Percentiles rank a stretch among this genome's conserved stretches.
Evolutionary conservation across 345 rosid genomes (phyloP).

Genomic region (Aegle marmelos): DNA sequence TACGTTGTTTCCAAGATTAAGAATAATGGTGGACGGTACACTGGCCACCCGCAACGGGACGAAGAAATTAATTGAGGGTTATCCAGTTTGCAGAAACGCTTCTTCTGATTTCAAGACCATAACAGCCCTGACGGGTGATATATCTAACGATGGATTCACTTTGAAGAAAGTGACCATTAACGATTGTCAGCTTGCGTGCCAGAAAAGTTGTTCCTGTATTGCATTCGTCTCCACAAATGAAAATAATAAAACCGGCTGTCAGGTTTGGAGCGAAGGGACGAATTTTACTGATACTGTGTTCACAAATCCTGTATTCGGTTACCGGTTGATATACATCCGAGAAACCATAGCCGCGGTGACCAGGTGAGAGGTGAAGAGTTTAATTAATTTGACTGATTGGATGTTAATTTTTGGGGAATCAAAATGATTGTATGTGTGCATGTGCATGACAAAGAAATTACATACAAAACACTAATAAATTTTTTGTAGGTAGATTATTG

Average conservation of each 20-base stretch:
- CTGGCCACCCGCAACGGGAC: not conserved
- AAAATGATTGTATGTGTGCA: too few species aligned
- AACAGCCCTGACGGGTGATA: not conserved
- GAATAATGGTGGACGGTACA: not conserved
- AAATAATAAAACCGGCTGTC: constrained; percentile 10
- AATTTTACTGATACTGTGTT: not conserved
- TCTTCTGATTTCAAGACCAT: not conserved
- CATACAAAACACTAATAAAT: too few species aligned
- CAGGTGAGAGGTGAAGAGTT: not conserved
- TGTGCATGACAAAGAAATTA: not conserved
- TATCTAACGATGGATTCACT: not conserved
- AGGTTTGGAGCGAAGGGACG: constrained; percentile 14
- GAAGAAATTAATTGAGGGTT: not conserved
- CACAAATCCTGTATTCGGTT: not conserved
- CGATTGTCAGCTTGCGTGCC: constrained; percentile 17
- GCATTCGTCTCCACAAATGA: constrained; percentile 18
- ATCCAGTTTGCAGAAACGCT: not conserved
- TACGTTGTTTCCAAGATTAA: not conserved
- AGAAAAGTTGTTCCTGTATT: constrained; percentile 20
- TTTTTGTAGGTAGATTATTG: too few species aligned
- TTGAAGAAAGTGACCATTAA: not conserved
- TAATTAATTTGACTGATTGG: not conserved
- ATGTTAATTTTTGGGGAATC: not conserved
- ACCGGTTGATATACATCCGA: not conserved
- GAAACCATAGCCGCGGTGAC: not conserved